phyloP scores from a whole-genome alignment of 1,139 yeast genomes.

The Pichia sp. region DNA sequence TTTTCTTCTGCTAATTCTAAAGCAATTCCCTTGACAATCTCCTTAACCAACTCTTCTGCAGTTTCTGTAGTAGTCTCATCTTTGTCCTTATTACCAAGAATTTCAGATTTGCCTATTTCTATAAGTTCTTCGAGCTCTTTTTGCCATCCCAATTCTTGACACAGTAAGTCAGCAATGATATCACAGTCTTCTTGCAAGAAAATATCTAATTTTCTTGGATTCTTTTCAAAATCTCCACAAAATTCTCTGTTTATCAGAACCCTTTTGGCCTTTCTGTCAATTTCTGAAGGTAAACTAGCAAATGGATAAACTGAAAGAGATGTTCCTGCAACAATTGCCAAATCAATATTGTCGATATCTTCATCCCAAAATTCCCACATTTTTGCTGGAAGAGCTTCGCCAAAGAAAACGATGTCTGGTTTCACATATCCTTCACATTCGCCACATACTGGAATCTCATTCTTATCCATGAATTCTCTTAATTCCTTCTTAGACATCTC shows the following conservation, averaged over 20 bases:
- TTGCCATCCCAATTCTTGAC: slow-evolving; percentile 58
- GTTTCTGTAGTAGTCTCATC: neutral
- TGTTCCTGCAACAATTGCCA: slow-evolving; percentile 89
- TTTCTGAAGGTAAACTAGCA: slow-evolving; percentile 72
- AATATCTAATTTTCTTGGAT: slow-evolving; percentile 53
- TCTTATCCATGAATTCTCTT: slow-evolving; percentile 32
- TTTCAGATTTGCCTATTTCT: slow-evolving; percentile 18
- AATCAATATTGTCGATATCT: slow-evolving; percentile 53
- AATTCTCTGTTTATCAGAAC: slow-evolving; percentile 66
- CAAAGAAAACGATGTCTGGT: slow-evolving; percentile 91
- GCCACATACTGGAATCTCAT: slow-evolving; percentile 32
- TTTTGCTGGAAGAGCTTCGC: slow-evolving; percentile 68
- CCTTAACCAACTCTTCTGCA: slow-evolving; percentile 10
- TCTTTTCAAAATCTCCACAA: slow-evolving; percentile 63
- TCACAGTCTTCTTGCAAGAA: slow-evolving; percentile 62
- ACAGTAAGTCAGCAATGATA: slow-evolving; percentile 46
- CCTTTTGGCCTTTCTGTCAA: slow-evolving; percentile 43
- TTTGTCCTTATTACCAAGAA: neutral
- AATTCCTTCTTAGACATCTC: slow-evolving; percentile 50
- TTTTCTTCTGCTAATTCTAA: slow-evolving; percentile 10
- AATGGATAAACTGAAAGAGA: slow-evolving; percentile 86
- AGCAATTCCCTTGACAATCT: slow-evolving; percentile 14
- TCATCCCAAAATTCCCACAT: slow-evolving; percentile 67
- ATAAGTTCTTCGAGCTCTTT: slow-evolving; percentile 30
- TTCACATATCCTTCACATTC: slow-evolving; percentile 72